phyloP scores from a whole-genome alignment of 73 alveolate genomes.

The Breviolum minutum region DNA sequence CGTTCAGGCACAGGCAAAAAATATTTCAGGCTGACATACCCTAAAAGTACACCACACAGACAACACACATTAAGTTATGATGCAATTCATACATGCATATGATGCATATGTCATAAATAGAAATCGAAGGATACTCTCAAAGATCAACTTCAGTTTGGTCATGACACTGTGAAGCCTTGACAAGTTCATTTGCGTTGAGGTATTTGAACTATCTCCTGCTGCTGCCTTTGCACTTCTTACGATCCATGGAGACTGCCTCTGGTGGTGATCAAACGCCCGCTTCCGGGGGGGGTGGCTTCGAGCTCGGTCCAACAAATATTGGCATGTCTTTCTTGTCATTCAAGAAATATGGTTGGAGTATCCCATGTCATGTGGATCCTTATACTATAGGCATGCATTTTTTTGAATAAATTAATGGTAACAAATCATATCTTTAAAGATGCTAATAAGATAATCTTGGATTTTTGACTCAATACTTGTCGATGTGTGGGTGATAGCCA shows the following conservation, averaged over 20 bases:
- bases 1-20: too few relatives aligned
- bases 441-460: neutral
- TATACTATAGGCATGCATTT: neutral
- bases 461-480: neutral
- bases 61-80: too few relatives aligned
- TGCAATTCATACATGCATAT: too few relatives aligned
- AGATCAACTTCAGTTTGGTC: neutral
- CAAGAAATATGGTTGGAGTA: neutral
- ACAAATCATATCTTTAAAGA: neutral
- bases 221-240: conserved; percentile 77
- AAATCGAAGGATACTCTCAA: neutral
- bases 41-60: too few relatives aligned
- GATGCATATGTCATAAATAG: neutral
- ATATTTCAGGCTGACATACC: too few relatives aligned
- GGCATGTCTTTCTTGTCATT: too few relatives aligned
- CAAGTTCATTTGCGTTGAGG: neutral
- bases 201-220: conserved; percentile 49
- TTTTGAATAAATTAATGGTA: neutral
- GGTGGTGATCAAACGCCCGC: conserved; percentile 34
- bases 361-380: neutral
- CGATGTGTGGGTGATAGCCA: neutral
- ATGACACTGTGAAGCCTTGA: neutral
- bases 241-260: conserved; percentile 90
- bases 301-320: too few relatives aligned
- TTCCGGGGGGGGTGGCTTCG: too few relatives aligned